Evolutionary conservation across 768 basidiomycete species (phyloP).

Genomic region (Lentinula sp.): DNA sequence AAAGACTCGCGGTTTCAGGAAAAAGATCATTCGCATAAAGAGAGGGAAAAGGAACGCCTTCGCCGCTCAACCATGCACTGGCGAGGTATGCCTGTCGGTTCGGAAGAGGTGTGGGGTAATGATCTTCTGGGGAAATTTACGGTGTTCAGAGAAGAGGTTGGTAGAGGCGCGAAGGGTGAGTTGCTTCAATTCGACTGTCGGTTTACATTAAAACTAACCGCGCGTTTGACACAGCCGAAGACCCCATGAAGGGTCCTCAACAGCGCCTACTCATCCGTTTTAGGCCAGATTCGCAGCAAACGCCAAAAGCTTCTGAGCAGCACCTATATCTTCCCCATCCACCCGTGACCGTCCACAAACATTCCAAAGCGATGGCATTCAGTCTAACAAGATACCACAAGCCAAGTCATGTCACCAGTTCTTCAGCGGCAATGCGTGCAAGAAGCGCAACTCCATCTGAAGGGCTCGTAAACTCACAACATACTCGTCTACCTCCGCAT

Average conservation of each 20-base stretch:
- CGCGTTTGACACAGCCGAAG: conserved; percentile 27
- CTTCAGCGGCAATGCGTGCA: conserved; percentile 10
- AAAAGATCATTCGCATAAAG: not conserved
- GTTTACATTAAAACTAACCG: conserved; percentile 4
- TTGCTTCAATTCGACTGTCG: not conserved
- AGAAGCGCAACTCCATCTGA: not conserved
- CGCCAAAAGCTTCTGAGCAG: not conserved
- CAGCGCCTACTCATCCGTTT: conserved; percentile 61
- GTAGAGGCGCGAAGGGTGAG: conserved; percentile 26
- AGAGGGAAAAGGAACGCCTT: conserved; percentile 1
- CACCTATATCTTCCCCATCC: conserved; percentile 9
- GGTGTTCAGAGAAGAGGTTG: conserved; percentile 41
- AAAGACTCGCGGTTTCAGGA: not conserved
- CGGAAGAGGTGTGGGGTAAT: conserved; percentile 66
- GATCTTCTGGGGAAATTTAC: conserved; percentile 58
- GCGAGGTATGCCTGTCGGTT: conserved; percentile 44
- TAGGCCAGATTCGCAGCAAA: conserved; percentile 21
- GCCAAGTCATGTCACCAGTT: conserved; percentile 15
- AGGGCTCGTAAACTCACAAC: not conserved
- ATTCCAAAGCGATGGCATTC: conserved; percentile 74
- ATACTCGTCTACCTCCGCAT: not conserved
- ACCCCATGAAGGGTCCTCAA: conserved; percentile 54
- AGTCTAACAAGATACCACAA: conserved; percentile 67
- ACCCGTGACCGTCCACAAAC: conserved; percentile 69
- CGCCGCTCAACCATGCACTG: conserved; percentile 20